These are phyloP conservation scores for Neurospora sp. DNA, from an alignment of 495 filamentous ascomycete genomes.

Conservation along the genomic window DNA sequence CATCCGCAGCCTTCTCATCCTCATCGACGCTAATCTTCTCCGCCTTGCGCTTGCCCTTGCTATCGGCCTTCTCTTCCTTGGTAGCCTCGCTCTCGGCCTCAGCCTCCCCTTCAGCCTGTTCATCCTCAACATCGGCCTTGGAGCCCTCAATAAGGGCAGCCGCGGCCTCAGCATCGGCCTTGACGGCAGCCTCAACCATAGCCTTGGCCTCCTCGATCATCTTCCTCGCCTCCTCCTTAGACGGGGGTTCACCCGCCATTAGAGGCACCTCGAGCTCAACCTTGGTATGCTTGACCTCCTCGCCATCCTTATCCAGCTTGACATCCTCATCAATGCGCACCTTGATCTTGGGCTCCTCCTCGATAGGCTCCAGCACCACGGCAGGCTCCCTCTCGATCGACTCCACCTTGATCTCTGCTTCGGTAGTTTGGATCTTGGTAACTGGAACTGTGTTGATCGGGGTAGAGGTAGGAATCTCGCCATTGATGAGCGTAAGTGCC, in stretches of 20 bases:
- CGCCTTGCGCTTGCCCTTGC: slow-evolving; percentile 69
- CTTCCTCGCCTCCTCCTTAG: slow-evolving; percentile 61
- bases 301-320: slow-evolving; percentile 51
- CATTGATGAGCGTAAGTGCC: slow-evolving; percentile 24
- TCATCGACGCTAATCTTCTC: slow-evolving; percentile 52
- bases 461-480: slow-evolving; percentile 20
- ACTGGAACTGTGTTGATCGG: slow-evolving; percentile 11
- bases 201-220: slow-evolving; percentile 80
- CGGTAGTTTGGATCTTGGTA: slow-evolving; percentile 22
- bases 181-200: slow-evolving; percentile 77
- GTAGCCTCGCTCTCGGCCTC: slow-evolving; percentile 3
- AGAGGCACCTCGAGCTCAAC: slow-evolving; percentile 61
- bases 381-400: slow-evolving; percentile 30
- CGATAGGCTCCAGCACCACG: slow-evolving; percentile 34
- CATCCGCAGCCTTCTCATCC: slow-evolving; percentile 16
- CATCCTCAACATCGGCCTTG: slow-evolving; percentile 79
- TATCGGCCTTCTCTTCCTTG: slow-evolving; percentile 35
- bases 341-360: slow-evolving; percentile 51
- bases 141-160: slow-evolving; percentile 61
- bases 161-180: slow-evolving; percentile 30
- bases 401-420: slow-evolving; percentile 29
- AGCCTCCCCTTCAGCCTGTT: slow-evolving; percentile 42
- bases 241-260: slow-evolving; percentile 51
- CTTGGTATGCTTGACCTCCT: slow-evolving; percentile 61
- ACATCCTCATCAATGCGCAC: slow-evolving; percentile 60